These are phyloP conservation scores for Candida alai DNA, from an alignment of 805 yeast species.

Conservation along the genomic window DNA sequence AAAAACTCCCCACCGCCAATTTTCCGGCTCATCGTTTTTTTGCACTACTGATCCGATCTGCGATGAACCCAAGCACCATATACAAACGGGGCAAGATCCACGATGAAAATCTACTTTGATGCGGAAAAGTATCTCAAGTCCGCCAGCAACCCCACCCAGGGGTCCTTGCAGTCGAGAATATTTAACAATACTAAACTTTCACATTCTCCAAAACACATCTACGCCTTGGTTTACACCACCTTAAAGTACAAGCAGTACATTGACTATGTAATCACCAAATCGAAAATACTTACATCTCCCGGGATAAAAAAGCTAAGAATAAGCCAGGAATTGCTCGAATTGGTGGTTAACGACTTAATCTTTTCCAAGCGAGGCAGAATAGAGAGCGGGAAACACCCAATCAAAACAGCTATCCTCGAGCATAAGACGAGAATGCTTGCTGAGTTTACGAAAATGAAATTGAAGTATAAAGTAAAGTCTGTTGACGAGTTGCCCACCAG, in stretches of 20 bases:
- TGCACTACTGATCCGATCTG: too few relatives aligned
- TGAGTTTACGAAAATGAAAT: conserved; percentile 72
- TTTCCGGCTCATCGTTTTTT: too few relatives aligned
- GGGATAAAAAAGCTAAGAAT: conserved; percentile 40
- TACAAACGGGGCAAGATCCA: background rate
- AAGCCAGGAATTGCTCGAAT: conserved; percentile 50
- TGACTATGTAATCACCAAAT: conserved; percentile 55
- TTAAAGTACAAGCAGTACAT: conserved; percentile 67
- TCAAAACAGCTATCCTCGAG: conserved; percentile 74
- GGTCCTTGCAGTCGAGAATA: conserved; percentile 35
- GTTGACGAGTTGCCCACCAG: conserved; percentile 44
- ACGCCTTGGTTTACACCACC: conserved; percentile 78
- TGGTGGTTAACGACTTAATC: conserved; percentile 78
- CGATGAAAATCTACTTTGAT: conserved; percentile 42
- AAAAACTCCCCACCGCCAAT: too few relatives aligned
- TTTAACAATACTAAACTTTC: conserved; percentile 29
- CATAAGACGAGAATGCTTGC: conserved; percentile 80
- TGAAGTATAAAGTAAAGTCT: conserved; percentile 62
- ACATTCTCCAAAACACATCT: conserved; percentile 76
- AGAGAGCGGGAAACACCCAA: conserved; percentile 83
- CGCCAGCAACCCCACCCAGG: conserved; percentile 13
- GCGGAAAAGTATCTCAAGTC: conserved; percentile 36
- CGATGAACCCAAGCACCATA: background rate
- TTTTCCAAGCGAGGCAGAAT: conserved; percentile 75
- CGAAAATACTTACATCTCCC: conserved; percentile 59